Percentiles rank a stretch among this genome's conserved stretches.
phyloP scores from a whole-genome alignment of 1,139 yeast species.

The Geotrichum cucujoidarum region DNA sequence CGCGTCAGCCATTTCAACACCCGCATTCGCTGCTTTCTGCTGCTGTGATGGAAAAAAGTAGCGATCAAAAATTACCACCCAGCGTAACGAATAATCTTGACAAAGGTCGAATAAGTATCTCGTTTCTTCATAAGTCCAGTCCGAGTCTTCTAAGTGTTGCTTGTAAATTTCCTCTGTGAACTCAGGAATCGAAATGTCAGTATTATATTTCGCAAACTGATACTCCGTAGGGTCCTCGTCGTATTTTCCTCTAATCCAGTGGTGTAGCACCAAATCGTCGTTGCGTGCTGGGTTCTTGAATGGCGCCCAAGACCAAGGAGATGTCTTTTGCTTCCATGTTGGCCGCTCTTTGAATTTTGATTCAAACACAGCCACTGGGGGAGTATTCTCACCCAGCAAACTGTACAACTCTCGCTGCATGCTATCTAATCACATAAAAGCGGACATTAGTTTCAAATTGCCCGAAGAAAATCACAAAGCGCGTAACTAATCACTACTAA shows the following conservation, averaged over 20 bases:
- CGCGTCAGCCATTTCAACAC: constrained; percentile 18
- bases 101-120: constrained; percentile 68
- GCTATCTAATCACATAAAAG: constrained; percentile 47
- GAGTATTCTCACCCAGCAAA: constrained; percentile 85
- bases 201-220: constrained; percentile 71
- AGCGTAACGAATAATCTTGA: constrained; percentile 68
- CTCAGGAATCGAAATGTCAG: constrained; percentile 62
- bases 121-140: constrained; percentile 80
- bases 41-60: constrained; percentile 41
- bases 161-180: constrained; percentile 65
- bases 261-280: constrained; percentile 52
- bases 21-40: not conserved
- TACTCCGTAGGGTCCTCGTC: constrained; percentile 48
- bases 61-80: constrained; percentile 81
- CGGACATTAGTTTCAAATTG: constrained; percentile 13
- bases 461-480: not conserved
- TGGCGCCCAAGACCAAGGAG: constrained; percentile 73
- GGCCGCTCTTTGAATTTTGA: constrained; percentile 60
- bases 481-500: constrained; percentile 16
- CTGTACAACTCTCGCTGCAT: constrained; percentile 88
- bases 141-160: constrained; percentile 33
- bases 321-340: constrained; percentile 54
- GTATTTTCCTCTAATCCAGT: constrained; percentile 82
- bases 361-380: constrained; percentile 61
- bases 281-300: constrained; percentile 55